Evolutionary conservation across 1,284 basidiomycete genomes (phyloP).

Genomic region (Spongiforma sp.): DNA sequence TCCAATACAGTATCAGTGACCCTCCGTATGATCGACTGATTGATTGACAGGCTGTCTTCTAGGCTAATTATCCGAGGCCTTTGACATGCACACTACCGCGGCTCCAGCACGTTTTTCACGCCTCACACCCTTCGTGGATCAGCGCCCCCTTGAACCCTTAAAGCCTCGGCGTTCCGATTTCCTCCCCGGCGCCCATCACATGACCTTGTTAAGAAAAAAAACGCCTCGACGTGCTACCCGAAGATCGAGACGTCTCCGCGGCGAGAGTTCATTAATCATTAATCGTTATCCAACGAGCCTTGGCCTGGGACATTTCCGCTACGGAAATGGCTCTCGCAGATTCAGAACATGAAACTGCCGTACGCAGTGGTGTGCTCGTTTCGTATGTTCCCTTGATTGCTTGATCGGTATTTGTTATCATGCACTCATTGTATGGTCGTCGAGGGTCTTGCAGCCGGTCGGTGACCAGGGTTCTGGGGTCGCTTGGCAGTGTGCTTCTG

Average conservation of each 20-base stretch:
- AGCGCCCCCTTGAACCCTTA: too few relatives aligned
- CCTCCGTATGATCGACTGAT: constrained; percentile 9
- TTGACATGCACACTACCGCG: constrained; percentile 3
- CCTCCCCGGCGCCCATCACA: not conserved
- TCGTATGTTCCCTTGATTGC: not conserved
- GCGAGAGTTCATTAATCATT: constrained; percentile 1
- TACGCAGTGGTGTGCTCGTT: not conserved
- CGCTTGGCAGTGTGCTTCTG: too few relatives aligned
- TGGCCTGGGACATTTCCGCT: constrained; percentile 6
- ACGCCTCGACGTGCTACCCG: constrained; percentile 11
- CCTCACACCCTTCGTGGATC: constrained; percentile 1
- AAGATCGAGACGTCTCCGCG: constrained; percentile 15
- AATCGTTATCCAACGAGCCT: not conserved
- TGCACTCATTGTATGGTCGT: not conserved
- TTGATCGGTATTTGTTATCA: not conserved
- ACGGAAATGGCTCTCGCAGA: not conserved
- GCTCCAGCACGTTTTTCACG: not conserved
- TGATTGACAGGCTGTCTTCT: constrained; percentile 20
- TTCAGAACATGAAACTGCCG: not conserved
- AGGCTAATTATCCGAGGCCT: constrained; percentile 4
- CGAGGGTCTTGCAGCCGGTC: not conserved
- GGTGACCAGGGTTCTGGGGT: too few relatives aligned
- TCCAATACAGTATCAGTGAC: constrained; percentile 10
- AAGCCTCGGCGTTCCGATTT: constrained; percentile 5
- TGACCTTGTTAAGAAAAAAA: constrained; percentile 1